Conservation (phyloP, 2,329 filamentous ascomycete genomes). For the Septoria petroselini region DNA sequence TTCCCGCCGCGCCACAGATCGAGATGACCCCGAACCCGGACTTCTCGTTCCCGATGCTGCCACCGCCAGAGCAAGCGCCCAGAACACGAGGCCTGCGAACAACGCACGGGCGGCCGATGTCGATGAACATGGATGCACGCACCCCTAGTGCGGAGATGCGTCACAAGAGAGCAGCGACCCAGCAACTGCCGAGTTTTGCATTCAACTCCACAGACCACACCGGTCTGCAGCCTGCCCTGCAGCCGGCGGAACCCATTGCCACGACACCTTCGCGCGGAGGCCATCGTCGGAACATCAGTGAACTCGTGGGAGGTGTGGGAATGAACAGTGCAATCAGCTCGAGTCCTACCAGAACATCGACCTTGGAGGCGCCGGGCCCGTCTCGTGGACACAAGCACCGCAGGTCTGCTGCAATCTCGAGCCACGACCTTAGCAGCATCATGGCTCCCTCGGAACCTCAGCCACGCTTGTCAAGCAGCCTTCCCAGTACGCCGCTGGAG, state of each 20-base stretch:
- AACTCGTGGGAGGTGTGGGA: constrained; percentile 75
- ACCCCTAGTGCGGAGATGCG: constrained; percentile 38
- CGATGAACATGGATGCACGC: constrained; percentile 37
- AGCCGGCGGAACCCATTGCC: constrained; percentile 17
- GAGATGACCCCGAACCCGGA: constrained; percentile 50
- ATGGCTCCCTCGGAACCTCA: constrained; percentile 49
- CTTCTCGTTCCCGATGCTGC: constrained; percentile 49
- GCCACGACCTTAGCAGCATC: constrained; percentile 72
- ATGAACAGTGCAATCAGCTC: constrained; percentile 60
- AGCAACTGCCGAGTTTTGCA: constrained; percentile 45
- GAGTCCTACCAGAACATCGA: constrained; percentile 65
- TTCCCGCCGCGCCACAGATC: constrained; percentile 27
- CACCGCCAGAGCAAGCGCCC: constrained; percentile 30
- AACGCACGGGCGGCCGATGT: constrained; percentile 34
- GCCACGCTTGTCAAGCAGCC: constrained; percentile 33
- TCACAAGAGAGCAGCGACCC: constrained; percentile 37
- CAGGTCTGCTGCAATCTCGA: constrained; percentile 76
- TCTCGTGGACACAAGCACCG: constrained; percentile 63
- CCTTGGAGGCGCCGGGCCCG: constrained; percentile 42
- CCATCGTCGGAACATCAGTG: constrained; percentile 75
- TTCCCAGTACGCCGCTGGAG: constrained; percentile 38
- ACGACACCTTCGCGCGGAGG: constrained; percentile 56
- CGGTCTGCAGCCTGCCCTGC: constrained; percentile 36
- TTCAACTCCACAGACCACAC: constrained; percentile 48
- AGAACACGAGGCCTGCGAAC: neutral